Base-by-base conservation (phyloP, 768 basidiomycete species). In the Tephrocybe sp. region DNA sequence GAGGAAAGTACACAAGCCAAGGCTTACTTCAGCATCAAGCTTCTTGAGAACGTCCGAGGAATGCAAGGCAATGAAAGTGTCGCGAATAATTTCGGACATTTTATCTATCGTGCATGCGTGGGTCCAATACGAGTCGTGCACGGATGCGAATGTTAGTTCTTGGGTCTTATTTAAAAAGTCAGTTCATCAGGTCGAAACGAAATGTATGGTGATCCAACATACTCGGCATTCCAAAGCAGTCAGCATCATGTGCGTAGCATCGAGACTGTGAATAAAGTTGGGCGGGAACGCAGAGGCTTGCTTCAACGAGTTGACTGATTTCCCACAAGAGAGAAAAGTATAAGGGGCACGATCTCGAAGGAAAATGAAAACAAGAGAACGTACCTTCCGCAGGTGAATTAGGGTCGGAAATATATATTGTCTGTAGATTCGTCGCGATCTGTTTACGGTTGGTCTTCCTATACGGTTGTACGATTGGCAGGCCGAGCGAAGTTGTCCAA, bases 91-190 rank as follows among this genome's bases (percentile, higher is more conserved):
- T 40, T 73, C 75, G 0, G 91, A 89, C 93, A 98, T 95, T 44
- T 82, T 70, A 67, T 97, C 91, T 46, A 97, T 86, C 56, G 77
- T 80, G 38, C 72, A 80, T 0, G 97, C 88, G 62, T 99, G 97
- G 3, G 95, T 97, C 97, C 97, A 99, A 69, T 97, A 99, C 1
- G 97, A 98, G 63, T 99, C 97, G 63, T 99, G 97, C 10, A 99
- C 97, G 1, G 93, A 90, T 1, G 95, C 94, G 65, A 97, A 98
- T 0, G 86, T 84, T 56, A 99, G 61, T 30, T 74, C 76, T 60
- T 79, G 80, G 11, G 84, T 79, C 89, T 93, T 58, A 5, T 2
- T 31, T 15, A 11, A 34, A 30, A 11, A 4, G 50, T 51, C 18
- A 55, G 25, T 44, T 27, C 38, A 45, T 19, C 44, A 41, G 27